Conservation (phyloP, 805 yeast genomes). For the Spathaspora boniae region DNA sequence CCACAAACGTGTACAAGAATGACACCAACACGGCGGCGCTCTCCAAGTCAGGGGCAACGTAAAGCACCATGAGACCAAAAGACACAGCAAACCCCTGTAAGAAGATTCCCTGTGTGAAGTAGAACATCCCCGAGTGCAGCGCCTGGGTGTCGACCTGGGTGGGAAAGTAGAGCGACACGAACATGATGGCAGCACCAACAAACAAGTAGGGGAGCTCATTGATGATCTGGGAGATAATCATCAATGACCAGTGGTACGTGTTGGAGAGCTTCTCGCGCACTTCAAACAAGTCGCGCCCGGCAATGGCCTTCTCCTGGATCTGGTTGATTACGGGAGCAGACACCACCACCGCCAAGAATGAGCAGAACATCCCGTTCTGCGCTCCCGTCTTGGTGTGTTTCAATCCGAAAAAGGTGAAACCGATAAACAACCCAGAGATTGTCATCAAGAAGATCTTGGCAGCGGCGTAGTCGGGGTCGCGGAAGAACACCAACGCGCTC, state of each 20-base stretch:
- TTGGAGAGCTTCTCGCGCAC: slow-evolving; percentile 69
- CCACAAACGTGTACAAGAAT: slow-evolving; percentile 52
- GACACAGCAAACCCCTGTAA: slow-evolving; percentile 31
- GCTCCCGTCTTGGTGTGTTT: slow-evolving; percentile 45
- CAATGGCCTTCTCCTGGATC: slow-evolving; percentile 56
- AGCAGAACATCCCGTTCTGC: slow-evolving; percentile 57
- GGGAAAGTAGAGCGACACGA: slow-evolving; percentile 49
- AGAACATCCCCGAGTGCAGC: slow-evolving; percentile 36
- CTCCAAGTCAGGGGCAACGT: slow-evolving; percentile 62
- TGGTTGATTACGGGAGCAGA: slow-evolving; percentile 61
- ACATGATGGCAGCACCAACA: slow-evolving; percentile 24
- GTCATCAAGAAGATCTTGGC: slow-evolving; percentile 47
- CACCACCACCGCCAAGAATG: slow-evolving; percentile 55
- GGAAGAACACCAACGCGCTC: slow-evolving; percentile 26
- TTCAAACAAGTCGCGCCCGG: slow-evolving; percentile 60
- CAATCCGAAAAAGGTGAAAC: slow-evolving; percentile 18
- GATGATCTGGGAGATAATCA: slow-evolving; percentile 50
- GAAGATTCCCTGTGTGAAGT: slow-evolving; percentile 24
- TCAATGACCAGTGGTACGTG: slow-evolving; percentile 67
- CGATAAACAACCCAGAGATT: slow-evolving; percentile 42
- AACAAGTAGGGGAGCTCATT: slow-evolving; percentile 59
- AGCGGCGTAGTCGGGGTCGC: slow-evolving; percentile 39
- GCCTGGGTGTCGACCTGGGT: slow-evolving; percentile 42
- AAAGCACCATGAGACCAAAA: slow-evolving; percentile 40
- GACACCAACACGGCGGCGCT: slow-evolving; percentile 61